phyloP scores from a whole-genome alignment of 768 basidiomycete genomes.

The Pleurotus giganteus region DNA sequence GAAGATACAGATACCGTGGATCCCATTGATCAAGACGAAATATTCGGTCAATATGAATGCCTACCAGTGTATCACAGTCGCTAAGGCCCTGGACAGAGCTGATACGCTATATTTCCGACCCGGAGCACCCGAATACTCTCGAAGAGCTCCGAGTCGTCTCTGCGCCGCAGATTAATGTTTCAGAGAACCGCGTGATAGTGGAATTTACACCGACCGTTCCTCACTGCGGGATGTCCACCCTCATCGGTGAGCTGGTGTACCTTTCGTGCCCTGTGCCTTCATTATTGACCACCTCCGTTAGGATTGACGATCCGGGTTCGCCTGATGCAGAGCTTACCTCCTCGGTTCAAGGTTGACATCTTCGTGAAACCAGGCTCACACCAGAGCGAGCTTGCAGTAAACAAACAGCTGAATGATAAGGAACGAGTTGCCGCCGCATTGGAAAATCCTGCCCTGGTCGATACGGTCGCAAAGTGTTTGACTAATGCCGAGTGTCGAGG shows the following conservation, averaged over 20 bases:
- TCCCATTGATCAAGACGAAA: constrained; percentile 87
- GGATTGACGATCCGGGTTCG: constrained; percentile 96
- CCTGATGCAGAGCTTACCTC: constrained; percentile 83
- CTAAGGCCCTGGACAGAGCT: constrained; percentile 60
- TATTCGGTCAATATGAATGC: constrained; percentile 64
- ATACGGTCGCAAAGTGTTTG: constrained; percentile 76
- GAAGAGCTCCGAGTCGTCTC: constrained; percentile 97
- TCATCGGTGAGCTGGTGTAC: constrained; percentile 68
- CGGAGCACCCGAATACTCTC: constrained; percentile 90
- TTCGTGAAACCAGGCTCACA: constrained; percentile 92
- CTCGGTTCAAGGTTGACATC: constrained; percentile 94
- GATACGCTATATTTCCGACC: constrained; percentile 89
- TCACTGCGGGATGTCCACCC: constrained; percentile 95
- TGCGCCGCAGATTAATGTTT: constrained; percentile 69
- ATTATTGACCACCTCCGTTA: constrained; percentile 27
- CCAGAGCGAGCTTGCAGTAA: constrained; percentile 96
- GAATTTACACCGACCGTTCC: constrained; percentile 98
- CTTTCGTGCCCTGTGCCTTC: not conserved
- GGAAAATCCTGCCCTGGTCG: constrained; percentile 84
- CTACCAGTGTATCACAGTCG: not conserved
- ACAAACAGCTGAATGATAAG: constrained; percentile 99
- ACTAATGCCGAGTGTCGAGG: constrained; percentile 32
- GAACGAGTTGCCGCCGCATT: constrained; percentile 96
- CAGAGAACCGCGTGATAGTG: constrained; percentile 68
- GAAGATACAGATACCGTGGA: constrained; percentile 56